Evolutionary conservation across 164 flowering plant species (phyloP).

Genomic region (Stephania cephalantha): DNA sequence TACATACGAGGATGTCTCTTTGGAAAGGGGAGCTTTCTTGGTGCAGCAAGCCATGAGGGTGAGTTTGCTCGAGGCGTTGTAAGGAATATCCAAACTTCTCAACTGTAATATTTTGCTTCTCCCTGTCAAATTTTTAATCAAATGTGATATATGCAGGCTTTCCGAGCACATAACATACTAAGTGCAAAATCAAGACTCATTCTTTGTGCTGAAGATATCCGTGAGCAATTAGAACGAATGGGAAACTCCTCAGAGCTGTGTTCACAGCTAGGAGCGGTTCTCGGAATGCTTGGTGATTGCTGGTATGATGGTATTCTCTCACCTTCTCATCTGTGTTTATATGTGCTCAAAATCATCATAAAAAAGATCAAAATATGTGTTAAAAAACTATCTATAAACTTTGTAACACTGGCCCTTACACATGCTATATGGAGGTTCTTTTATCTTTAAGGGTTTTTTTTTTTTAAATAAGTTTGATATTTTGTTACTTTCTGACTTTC

Average conservation of each 20-base stretch:
- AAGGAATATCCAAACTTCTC: not conserved
- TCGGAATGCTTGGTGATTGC: conserved; percentile 99
- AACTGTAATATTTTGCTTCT: not conserved
- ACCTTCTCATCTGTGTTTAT: not conserved
- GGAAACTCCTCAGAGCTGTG: conserved; percentile 78
- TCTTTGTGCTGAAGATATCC: conserved; percentile 76
- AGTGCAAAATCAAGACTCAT: conserved; percentile 92
- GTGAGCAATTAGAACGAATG: conserved; percentile 57
- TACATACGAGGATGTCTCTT: conserved; percentile 81
- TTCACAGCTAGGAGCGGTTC: conserved; percentile 95
- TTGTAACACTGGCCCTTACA: no score
- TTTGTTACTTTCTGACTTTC: no score
- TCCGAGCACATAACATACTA: conserved; percentile 74
- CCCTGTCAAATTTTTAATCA: conserved; percentile 1
- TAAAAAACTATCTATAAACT: no score
- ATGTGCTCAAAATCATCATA: not conserved
- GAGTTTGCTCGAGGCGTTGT: conserved; percentile 21
- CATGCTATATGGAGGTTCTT: no score
- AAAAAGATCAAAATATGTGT: no score
- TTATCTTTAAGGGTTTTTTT: no score
- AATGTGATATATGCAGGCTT: conserved; percentile 51
- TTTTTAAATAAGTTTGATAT: no score
- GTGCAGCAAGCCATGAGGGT: conserved; percentile 99
- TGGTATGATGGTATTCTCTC: conserved; percentile 40
- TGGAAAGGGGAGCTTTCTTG: conserved; percentile 94